phyloP scores from a whole-genome alignment of 805 yeast species.

The Starmerella sirachaensis region DNA sequence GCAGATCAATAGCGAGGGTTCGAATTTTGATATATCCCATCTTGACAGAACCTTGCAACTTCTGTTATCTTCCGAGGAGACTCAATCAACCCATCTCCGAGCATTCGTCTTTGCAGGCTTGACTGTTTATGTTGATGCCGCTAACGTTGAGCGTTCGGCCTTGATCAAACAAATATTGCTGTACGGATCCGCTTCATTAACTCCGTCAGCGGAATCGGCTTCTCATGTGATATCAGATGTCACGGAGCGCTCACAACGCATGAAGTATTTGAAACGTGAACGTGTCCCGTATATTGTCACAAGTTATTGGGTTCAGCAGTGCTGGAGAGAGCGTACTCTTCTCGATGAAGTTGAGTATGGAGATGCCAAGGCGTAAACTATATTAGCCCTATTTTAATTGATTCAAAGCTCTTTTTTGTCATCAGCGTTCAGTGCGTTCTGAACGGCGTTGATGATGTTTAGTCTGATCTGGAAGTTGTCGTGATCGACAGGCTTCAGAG shows the following conservation, averaged over 20 bases:
- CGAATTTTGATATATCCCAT: too few relatives aligned
- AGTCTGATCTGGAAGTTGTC: conserved; percentile 43
- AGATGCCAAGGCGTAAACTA: background rate
- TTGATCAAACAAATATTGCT: too few relatives aligned
- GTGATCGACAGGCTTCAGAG: conserved; percentile 32
- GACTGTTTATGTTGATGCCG: conserved; percentile 2
- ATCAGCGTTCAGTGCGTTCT: conserved; percentile 1
- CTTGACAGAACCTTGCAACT: background rate
- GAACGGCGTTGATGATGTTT: conserved; percentile 37
- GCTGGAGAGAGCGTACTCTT: conserved; percentile 25
- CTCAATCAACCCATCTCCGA: background rate
- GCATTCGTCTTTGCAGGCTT: conserved; percentile 1
- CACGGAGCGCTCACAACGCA: background rate
- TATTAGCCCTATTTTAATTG: background rate
- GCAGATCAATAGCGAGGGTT: conserved; percentile 2
- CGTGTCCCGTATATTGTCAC: conserved; percentile 30
- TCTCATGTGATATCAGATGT: too few relatives aligned
- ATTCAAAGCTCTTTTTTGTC: conserved; percentile 24
- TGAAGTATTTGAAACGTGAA: too few relatives aligned
- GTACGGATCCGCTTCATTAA: too few relatives aligned
- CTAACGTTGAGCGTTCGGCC: background rate
- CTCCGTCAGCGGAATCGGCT: too few relatives aligned
- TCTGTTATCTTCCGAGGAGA: background rate
- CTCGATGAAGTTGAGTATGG: conserved; percentile 19
- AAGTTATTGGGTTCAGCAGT: conserved; percentile 30